Evolutionary conservation across 2,329 filamentous ascomycete genomes (phyloP).

Genomic region (Nothophoma quercina): DNA sequence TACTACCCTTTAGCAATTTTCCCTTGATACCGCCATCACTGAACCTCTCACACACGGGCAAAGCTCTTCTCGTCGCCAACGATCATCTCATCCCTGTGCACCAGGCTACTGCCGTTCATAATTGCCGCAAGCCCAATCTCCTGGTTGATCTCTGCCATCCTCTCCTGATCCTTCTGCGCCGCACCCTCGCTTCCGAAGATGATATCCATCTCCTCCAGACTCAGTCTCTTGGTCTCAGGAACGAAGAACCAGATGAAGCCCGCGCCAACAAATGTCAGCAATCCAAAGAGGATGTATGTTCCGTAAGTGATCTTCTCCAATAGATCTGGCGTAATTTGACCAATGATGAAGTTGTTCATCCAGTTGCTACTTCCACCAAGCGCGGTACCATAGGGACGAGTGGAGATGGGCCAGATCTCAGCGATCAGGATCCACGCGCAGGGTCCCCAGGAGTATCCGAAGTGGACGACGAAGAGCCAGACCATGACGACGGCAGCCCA

Average conservation of each 20-base stretch:
- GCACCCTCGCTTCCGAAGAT: constrained; percentile 72
- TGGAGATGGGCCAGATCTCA: constrained; percentile 76
- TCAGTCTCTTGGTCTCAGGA: constrained; percentile 62
- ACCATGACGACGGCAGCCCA: constrained; percentile 75
- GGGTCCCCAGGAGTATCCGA: constrained; percentile 79
- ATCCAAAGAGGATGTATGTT: constrained; percentile 75
- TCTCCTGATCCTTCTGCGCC: constrained; percentile 70
- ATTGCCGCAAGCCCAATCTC: constrained; percentile 69
- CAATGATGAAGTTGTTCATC: constrained; percentile 68
- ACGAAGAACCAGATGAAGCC: constrained; percentile 61
- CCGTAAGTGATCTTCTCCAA: constrained; percentile 70
- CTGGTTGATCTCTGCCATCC: constrained; percentile 74
- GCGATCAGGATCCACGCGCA: constrained; percentile 77
- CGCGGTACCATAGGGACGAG: constrained; percentile 72
- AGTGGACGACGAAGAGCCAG: constrained; percentile 78
- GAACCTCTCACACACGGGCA: neutral
- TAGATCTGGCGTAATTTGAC: constrained; percentile 74
- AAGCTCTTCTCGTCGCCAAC: constrained; percentile 25
- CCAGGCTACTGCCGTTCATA: constrained; percentile 10
- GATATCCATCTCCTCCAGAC: constrained; percentile 67
- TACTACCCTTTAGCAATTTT: neutral
- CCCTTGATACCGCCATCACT: too few relatives aligned
- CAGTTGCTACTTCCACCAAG: constrained; percentile 64
- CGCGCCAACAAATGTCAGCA: constrained; percentile 69
- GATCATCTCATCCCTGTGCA: constrained; percentile 15